Conservation (phyloP, 345 rosid species). For the Aquilaria sinensis region DNA sequence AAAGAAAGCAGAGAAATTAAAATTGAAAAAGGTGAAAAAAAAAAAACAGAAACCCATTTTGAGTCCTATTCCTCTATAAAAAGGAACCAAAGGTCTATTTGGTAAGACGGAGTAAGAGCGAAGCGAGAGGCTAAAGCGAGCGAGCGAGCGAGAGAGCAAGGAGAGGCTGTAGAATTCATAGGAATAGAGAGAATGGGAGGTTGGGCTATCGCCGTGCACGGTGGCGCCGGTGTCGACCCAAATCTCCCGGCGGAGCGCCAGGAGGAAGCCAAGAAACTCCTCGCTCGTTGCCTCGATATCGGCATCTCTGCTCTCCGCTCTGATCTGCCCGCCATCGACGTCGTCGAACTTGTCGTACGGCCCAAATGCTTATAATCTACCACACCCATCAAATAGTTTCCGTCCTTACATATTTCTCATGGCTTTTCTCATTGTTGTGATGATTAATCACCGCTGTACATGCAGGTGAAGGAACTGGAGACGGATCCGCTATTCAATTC, state of each 20-base stretch:
- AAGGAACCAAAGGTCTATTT: not conserved
- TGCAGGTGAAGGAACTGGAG: constrained; percentile 78
- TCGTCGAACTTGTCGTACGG: constrained; percentile 87
- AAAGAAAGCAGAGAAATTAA: not conserved
- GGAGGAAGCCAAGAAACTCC: constrained; percentile 79
- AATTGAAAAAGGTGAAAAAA: not conserved
- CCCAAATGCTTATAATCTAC: not conserved
- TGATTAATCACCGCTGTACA: not conserved
- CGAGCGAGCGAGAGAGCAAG: constrained; percentile 7
- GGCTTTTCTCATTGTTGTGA: not conserved
- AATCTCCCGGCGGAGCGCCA: constrained; percentile 76
- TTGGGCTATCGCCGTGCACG: constrained; percentile 98
- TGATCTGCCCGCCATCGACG: constrained; percentile 72
- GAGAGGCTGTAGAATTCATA: not conserved
- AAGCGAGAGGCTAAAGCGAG: not conserved
- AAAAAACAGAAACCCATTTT: not conserved
- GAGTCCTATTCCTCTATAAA: constrained; percentile 9
- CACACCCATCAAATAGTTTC: not conserved
- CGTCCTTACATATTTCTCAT: not conserved
- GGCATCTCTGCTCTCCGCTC: constrained; percentile 87
- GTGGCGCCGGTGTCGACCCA: constrained; percentile 99
- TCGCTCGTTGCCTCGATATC: constrained; percentile 77
- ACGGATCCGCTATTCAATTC: constrained; percentile 92
- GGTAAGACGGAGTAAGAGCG: not conserved
- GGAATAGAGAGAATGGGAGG: constrained; percentile 41